phyloP scores from a whole-genome alignment of 2,329 filamentous ascomycete species.

The Akanthomyces muscarius region DNA sequence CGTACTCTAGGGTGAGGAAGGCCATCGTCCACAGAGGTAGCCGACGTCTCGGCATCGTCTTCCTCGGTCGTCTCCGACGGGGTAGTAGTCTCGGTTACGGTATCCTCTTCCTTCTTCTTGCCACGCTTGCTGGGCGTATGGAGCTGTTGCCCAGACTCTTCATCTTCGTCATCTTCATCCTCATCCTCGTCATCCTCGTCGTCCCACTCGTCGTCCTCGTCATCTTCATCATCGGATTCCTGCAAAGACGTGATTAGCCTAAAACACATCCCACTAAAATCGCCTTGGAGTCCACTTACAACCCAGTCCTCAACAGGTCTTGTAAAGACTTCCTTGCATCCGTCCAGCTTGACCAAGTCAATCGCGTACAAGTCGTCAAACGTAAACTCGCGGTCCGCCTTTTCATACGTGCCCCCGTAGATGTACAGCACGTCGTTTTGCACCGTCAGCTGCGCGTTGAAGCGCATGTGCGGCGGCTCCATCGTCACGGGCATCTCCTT shows the following conservation, averaged over 20 bases:
- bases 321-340: constrained; percentile 86
- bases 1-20: constrained; percentile 64
- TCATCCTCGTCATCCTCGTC: constrained; percentile 50
- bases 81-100: constrained; percentile 31
- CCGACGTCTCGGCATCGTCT: constrained; percentile 44
- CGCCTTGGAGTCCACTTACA: constrained; percentile 39
- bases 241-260: constrained; percentile 35
- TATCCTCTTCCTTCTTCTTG: constrained; percentile 48
- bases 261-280: constrained; percentile 30
- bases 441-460: constrained; percentile 86
- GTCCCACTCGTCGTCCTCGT: constrained; percentile 53
- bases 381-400: constrained; percentile 89
- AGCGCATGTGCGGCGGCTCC: constrained; percentile 84
- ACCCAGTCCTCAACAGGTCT: constrained; percentile 81
- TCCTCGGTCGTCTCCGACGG: constrained; percentile 33
- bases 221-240: constrained; percentile 56
- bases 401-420: constrained; percentile 92
- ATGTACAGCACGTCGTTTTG: constrained; percentile 92
- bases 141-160: constrained; percentile 38
- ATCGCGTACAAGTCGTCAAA: constrained; percentile 94
- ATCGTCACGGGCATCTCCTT: constrained; percentile 64
- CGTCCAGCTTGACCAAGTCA: constrained; percentile 91
- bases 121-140: constrained; percentile 53
- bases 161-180: constrained; percentile 47
- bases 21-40: constrained; percentile 63